These are phyloP conservation scores for Proliferodiscus dingleyae DNA, from an alignment of 2,329 filamentous ascomycete species.

Conservation along the genomic window DNA sequence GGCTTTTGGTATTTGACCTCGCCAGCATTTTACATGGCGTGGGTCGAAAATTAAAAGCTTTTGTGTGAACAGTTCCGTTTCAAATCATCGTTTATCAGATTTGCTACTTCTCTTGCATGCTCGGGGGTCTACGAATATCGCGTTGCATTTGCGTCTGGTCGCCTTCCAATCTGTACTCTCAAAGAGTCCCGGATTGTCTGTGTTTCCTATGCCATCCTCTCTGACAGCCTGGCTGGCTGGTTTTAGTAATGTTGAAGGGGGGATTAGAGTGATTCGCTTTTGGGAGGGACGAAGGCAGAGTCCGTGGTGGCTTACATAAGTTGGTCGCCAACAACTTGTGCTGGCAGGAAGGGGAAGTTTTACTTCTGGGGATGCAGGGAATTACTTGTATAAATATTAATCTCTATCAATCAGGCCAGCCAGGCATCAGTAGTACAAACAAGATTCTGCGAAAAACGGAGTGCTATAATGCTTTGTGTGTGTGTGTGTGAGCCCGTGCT, in stretches of 20 bases:
- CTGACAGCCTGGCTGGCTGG: constrained; percentile 28
- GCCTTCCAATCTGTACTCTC: constrained; percentile 12
- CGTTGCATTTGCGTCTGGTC: constrained; percentile 21
- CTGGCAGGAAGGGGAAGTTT: constrained; percentile 5
- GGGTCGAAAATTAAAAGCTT: constrained; percentile 26
- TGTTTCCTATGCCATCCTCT: constrained; percentile 11
- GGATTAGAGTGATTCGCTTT: constrained; percentile 3
- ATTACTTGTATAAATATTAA: constrained; percentile 32
- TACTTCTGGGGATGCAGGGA: constrained; percentile 15
- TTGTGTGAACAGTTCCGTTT: constrained; percentile 30
- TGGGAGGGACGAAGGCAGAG: constrained; percentile 14
- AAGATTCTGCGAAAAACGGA: constrained; percentile 18
- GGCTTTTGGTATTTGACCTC: constrained; percentile 25
- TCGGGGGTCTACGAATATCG: constrained; percentile 3
- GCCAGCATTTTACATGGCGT: constrained; percentile 18
- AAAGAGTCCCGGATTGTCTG: constrained; percentile 10
- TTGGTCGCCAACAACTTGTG: constrained; percentile 22
- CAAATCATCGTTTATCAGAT: constrained; percentile 12
- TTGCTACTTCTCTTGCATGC: constrained; percentile 12
- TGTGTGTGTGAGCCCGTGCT: background rate
- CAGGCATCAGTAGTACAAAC: constrained; percentile 25
- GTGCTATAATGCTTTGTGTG: no score
- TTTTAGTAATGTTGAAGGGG: constrained; percentile 25
- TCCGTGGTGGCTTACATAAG: constrained; percentile 6
- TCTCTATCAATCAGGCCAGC: constrained; percentile 28